A percentile compares a stretch with the other conserved stretches of the same genome.
phyloP scores from a whole-genome alignment of 768 basidiomycete species.

The Myochromella boudieri region DNA sequence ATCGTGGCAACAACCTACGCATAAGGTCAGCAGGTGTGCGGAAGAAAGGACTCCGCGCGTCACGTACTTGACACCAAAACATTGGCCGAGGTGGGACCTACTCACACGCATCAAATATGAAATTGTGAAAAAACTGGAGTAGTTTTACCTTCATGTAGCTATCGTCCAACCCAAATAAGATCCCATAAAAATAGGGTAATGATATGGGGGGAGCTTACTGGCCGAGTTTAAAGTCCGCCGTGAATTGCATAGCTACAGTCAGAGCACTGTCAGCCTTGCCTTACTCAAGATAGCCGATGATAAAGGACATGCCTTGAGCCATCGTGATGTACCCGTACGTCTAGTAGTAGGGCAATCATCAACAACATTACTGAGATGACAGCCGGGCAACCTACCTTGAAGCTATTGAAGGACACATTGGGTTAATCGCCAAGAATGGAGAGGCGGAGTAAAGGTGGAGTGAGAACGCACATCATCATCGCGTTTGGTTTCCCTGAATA shows the following conservation, averaged over 20 bases:
- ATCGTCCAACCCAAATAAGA: slow-evolving; percentile 18
- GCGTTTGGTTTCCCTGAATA: slow-evolving; percentile 67
- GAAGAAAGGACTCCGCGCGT: not conserved
- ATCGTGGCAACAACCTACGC: slow-evolving; percentile 50
- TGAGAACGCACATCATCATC: slow-evolving; percentile 60
- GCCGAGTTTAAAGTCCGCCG: slow-evolving; percentile 75
- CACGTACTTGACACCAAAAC: slow-evolving; percentile 59
- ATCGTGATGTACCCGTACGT: slow-evolving; percentile 69
- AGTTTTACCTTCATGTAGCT: slow-evolving; percentile 46
- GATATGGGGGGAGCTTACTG: slow-evolving; percentile 44
- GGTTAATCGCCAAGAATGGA: not conserved
- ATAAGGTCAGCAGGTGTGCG: not conserved
- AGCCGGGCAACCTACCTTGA: slow-evolving; percentile 28
- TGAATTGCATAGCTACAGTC: slow-evolving; percentile 59
- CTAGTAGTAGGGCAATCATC: slow-evolving; percentile 33
- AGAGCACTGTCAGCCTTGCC: slow-evolving; percentile 24
- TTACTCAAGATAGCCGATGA: not conserved
- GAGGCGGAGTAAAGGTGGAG: not conserved
- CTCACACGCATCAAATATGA: not conserved
- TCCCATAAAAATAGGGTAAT: not conserved
- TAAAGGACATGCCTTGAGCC: slow-evolving; percentile 38
- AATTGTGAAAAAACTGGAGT: not conserved
- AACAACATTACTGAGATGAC: not conserved
- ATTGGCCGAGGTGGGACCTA: slow-evolving; percentile 64
- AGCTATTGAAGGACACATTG: slow-evolving; percentile 23